These are phyloP conservation scores for Nakazawaea ishiwadae DNA, from an alignment of 805 yeast species.

Conservation along the genomic window DNA sequence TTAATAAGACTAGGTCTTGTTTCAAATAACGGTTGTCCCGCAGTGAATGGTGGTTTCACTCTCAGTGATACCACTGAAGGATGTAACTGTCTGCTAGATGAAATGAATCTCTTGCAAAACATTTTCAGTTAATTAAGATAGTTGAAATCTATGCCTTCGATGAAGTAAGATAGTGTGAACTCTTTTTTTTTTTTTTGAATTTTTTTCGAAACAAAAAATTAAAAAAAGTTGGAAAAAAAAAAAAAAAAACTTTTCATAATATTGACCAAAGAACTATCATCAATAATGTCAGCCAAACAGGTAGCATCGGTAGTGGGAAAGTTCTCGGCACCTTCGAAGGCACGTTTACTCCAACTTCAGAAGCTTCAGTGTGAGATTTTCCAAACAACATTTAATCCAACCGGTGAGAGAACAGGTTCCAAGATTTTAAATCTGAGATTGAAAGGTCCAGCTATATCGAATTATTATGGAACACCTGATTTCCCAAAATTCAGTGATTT, in stretches of 20 bases:
- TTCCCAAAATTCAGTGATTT: constrained; percentile 61
- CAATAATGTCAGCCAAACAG: constrained; percentile 11
- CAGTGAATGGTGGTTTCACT: constrained; percentile 28
- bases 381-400: constrained; percentile 68
- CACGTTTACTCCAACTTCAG: constrained; percentile 51
- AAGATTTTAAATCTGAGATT: constrained; percentile 64
- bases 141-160: no score
- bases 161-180: no score
- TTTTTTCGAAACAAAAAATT: neutral
- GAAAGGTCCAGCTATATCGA: constrained; percentile 65
- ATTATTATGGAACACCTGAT: constrained; percentile 72
- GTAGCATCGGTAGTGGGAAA: neutral
- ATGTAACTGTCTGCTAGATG: constrained; percentile 6
- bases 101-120: neutral
- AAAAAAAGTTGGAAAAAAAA: constrained; percentile 1
- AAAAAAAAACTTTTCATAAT: neutral
- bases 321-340: constrained; percentile 29
- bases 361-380: constrained; percentile 63
- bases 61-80: no score
- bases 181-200: no score
- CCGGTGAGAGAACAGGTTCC: constrained; percentile 62
- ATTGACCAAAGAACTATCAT: neutral
- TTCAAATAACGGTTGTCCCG: constrained; percentile 87
- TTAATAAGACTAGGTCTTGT: constrained; percentile 74
- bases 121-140: no score